A percentile compares a stretch with the other conserved stretches of the same genome.
Evolutionary conservation across 768 basidiomycete species (phyloP).

Genomic region (Boletus pseudo-olivaceus): DNA sequence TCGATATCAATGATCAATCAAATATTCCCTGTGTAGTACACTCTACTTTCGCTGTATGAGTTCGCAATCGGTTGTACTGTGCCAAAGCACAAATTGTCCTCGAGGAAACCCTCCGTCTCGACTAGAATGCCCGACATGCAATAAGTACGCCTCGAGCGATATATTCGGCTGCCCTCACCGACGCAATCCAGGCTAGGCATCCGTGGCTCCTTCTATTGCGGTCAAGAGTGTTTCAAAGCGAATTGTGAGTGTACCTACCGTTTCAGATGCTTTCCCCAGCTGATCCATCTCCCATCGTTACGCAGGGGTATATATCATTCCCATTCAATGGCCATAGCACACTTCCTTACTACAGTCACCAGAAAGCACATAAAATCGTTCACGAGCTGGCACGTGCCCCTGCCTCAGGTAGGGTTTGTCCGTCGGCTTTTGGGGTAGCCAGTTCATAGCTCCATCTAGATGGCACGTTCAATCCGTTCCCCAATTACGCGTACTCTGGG

Average conservation of each 20-base stretch:
- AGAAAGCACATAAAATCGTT: constrained; percentile 83
- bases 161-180: constrained; percentile 1
- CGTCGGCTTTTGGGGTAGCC: neutral
- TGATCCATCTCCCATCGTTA: neutral
- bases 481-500: constrained; percentile 75
- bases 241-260: constrained; percentile 60
- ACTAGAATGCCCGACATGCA: constrained; percentile 92
- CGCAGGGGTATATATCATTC: constrained; percentile 24
- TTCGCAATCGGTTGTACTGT: constrained; percentile 39
- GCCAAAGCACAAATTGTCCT: constrained; percentile 68
- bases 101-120: constrained; percentile 83
- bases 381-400: constrained; percentile 56
- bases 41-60: constrained; percentile 34
- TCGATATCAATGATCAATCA: neutral
- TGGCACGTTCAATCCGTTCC: constrained; percentile 78
- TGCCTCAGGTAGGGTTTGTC: constrained; percentile 8
- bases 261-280: neutral
- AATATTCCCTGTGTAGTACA: neutral
- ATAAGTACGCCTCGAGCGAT: constrained; percentile 57
- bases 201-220: constrained; percentile 85
- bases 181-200: constrained; percentile 61
- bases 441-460: constrained; percentile 39
- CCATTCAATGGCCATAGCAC: no score
- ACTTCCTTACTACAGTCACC: neutral
- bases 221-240: constrained; percentile 94